These are phyloP conservation scores for Akanthomyces muscarius DNA, from an alignment of 2,329 filamentous ascomycete genomes.

Conservation along the genomic window DNA sequence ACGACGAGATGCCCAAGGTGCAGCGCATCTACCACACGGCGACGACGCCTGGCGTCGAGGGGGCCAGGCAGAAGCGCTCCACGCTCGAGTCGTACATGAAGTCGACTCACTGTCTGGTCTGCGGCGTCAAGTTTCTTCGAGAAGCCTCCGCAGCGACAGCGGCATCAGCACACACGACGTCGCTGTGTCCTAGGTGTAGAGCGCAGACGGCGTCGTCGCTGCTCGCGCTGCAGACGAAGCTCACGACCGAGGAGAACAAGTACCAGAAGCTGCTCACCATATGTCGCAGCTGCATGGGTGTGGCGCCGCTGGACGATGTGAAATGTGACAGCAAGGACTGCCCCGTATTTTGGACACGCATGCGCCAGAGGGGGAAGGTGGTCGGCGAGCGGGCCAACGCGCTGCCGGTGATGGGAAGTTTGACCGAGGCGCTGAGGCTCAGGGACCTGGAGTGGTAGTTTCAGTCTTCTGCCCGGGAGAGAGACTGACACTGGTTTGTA, in stretches of 20 bases:
- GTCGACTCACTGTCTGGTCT: slow-evolving; percentile 73
- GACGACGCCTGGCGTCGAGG: slow-evolving; percentile 26
- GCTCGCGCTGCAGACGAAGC: slow-evolving; percentile 56
- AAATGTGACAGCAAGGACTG: slow-evolving; percentile 88
- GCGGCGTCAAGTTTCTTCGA: slow-evolving; percentile 51
- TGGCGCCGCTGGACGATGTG: slow-evolving; percentile 72
- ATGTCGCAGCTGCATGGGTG: slow-evolving; percentile 75
- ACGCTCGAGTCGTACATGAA: slow-evolving; percentile 95
- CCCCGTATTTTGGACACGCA: slow-evolving; percentile 80
- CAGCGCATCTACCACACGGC: slow-evolving; percentile 57
- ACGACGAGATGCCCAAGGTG: slow-evolving; percentile 92
- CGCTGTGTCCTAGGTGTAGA: slow-evolving; percentile 58
- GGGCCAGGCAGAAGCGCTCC: slow-evolving; percentile 44
- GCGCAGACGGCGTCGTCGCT: slow-evolving; percentile 54
- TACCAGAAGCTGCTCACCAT: slow-evolving; percentile 62
- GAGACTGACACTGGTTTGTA: not conserved
- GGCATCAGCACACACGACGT: slow-evolving; percentile 23
- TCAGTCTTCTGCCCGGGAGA: not conserved
- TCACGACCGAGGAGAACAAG: slow-evolving; percentile 61
- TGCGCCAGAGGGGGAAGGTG: slow-evolving; percentile 54
- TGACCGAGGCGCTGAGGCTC: slow-evolving; percentile 27
- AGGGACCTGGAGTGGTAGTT: slow-evolving; percentile 34
- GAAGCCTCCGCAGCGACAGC: slow-evolving; percentile 19
- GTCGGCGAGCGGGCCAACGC: slow-evolving; percentile 34
- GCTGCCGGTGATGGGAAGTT: slow-evolving; percentile 31